These are phyloP conservation scores for Piromyces sp. DNA, from an alignment of 192 early-diverging fungal species.

Conservation along the genomic window DNA sequence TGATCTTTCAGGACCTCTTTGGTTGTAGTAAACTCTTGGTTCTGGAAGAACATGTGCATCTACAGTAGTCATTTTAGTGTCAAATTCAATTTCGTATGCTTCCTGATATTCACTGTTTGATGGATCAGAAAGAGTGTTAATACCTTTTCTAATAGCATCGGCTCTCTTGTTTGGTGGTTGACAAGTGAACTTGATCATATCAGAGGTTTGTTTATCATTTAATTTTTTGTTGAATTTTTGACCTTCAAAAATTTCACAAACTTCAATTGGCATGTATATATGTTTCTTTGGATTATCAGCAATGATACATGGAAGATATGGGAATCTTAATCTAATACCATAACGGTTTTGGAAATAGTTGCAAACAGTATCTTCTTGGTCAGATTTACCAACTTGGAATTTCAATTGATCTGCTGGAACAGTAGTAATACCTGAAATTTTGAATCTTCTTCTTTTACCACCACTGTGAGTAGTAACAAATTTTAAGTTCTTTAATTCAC, in stretches of 20 bases:
- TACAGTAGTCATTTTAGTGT: neutral
- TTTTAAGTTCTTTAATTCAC: neutral
- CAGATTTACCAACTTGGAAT: neutral
- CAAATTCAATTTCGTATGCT: neutral
- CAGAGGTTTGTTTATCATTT: conserved; percentile 14
- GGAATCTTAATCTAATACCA: conserved; percentile 5
- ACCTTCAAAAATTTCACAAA: conserved; percentile 11
- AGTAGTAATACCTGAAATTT: neutral
- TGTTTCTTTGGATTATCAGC: conserved; percentile 5
- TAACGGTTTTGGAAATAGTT: conserved; percentile 12
- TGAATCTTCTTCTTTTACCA: neutral
- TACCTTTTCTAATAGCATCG: neutral
- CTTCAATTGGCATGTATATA: conserved; percentile 18
- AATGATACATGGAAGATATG: conserved; percentile 7
- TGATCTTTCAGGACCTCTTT: neutral
- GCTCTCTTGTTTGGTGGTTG: conserved; percentile 7
- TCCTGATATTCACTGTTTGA: neutral
- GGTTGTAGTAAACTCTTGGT: neutral
- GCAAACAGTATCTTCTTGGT: conserved; percentile 1
- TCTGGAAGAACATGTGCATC: neutral
- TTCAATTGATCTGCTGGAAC: neutral
- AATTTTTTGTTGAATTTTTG: conserved; percentile 12
- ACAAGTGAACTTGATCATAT: conserved; percentile 19
- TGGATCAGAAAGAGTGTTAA: neutral
- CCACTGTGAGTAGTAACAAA: neutral